These are phyloP conservation scores for Lactifluus rugatus DNA, from an alignment of 768 basidiomycete genomes.

Conservation along the genomic window DNA sequence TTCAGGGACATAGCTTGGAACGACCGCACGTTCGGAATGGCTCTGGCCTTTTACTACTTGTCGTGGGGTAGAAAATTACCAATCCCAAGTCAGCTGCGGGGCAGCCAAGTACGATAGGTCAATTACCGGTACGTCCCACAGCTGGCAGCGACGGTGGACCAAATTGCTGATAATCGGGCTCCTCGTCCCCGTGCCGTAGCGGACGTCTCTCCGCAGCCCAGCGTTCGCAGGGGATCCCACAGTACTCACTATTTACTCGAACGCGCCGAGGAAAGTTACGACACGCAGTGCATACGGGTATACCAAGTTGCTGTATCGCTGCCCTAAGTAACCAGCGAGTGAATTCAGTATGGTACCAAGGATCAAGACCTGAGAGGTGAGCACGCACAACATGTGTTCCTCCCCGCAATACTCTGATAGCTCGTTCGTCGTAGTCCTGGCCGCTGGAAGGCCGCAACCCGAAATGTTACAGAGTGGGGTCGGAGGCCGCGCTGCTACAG, in stretches of 20 bases:
- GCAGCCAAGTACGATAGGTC: too few species aligned
- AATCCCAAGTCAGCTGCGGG: too few species aligned
- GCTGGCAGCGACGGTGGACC: too few species aligned
- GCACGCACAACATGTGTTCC: conserved; percentile 9
- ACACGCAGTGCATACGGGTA: conserved; percentile 4
- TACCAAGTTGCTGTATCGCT: background rate
- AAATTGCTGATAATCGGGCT: too few species aligned
- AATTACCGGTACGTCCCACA: too few species aligned
- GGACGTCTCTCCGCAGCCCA: background rate
- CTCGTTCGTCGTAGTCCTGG: background rate
- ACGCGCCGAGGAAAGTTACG: background rate
- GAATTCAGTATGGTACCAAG: background rate
- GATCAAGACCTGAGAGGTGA: background rate
- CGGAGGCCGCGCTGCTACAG: background rate
- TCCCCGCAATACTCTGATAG: conserved; percentile 1
- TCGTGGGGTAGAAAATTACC: too few species aligned
- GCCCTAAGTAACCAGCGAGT: background rate
- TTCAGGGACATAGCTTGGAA: too few species aligned
- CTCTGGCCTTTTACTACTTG: too few species aligned
- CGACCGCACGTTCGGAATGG: too few species aligned
- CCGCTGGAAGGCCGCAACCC: background rate
- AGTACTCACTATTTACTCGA: background rate
- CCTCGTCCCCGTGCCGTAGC: too few species aligned
- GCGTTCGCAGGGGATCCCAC: background rate
- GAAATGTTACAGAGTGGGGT: background rate